A percentile compares a stretch with the other conserved stretches of the same genome.
phyloP scores from a whole-genome alignment of 805 yeast species.

The Saccharomycopsis lassenensis region DNA sequence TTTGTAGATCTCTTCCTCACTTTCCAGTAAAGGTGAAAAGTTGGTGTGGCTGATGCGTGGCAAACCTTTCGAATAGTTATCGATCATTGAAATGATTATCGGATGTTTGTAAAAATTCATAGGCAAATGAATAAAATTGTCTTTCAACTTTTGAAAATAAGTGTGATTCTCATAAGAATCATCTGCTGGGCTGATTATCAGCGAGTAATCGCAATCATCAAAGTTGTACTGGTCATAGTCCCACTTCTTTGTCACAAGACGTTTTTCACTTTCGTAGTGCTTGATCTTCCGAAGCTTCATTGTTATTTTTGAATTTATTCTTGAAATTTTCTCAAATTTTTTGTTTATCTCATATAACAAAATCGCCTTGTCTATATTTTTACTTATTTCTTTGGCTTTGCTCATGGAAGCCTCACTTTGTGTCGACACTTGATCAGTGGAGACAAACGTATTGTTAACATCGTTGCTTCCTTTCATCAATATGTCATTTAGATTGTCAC shows the following conservation, averaged over 20 bases:
- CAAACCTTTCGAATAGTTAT: slow-evolving; percentile 14
- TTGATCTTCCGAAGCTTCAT: slow-evolving; percentile 21
- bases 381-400: too few relatives aligned
- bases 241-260: slow-evolving; percentile 30
- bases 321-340: slow-evolving; percentile 16
- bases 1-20: slow-evolving; percentile 26
- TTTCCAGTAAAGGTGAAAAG: slow-evolving; percentile 4
- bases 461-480: neutral
- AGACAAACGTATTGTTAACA: neutral
- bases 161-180: neutral
- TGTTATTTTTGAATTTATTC: slow-evolving; percentile 13
- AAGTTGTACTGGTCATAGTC: slow-evolving; percentile 30
- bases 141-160: slow-evolving; percentile 4
- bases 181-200: slow-evolving; percentile 17
- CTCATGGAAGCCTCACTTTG: too few relatives aligned
- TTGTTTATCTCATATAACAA: slow-evolving; percentile 10
- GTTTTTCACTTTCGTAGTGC: slow-evolving; percentile 20
- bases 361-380: slow-evolving; percentile 11
- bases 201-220: slow-evolving; percentile 14
- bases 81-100: slow-evolving; percentile 9
- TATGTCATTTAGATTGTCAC: neutral
- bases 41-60: slow-evolving; percentile 10
- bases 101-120: slow-evolving; percentile 14
- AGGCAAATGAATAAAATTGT: slow-evolving; percentile 15
- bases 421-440: neutral